Evolutionary conservation across 1,284 basidiomycete species (phyloP).

Genomic region (Lignosus rhinocerotis): DNA sequence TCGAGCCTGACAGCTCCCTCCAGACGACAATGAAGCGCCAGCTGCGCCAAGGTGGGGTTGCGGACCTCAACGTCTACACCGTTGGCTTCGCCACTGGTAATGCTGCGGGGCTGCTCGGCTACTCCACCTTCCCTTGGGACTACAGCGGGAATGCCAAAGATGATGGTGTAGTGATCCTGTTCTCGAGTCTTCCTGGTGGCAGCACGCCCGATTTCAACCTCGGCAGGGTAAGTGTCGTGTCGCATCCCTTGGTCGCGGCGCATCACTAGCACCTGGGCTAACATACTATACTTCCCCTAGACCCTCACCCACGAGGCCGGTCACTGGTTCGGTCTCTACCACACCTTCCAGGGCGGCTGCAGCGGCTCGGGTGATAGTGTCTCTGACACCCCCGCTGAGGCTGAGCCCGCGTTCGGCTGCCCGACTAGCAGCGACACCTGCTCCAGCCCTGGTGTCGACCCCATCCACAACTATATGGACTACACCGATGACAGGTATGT

Average conservation of each 20-base stretch:
- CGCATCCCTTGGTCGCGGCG: no score
- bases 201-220: constrained; percentile 44
- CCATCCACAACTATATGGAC: constrained; percentile 42
- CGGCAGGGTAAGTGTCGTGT: constrained; percentile 28
- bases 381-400: constrained; percentile 51
- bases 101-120: constrained; percentile 43
- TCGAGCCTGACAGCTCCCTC: constrained; percentile 37
- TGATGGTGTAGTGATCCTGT: constrained; percentile 53
- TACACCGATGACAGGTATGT: constrained; percentile 26
- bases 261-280: no score
- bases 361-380: constrained; percentile 49
- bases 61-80: constrained; percentile 52
- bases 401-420: constrained; percentile 45
- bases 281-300: constrained; percentile 19
- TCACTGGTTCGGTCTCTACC: constrained; percentile 59
- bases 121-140: constrained; percentile 49
- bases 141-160: constrained; percentile 41
- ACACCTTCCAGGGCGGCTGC: constrained; percentile 63
- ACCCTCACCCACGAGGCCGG: constrained; percentile 59
- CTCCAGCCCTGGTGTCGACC: constrained; percentile 37
- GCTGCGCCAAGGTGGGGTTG: constrained; percentile 43
- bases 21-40: constrained; percentile 52
- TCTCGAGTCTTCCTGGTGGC: constrained; percentile 51
- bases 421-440: constrained; percentile 49
- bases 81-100: constrained; percentile 44